Evolutionary conservation across 495 filamentous ascomycete genomes (phyloP).

Genomic region (Aspergillus ellipticus): DNA sequence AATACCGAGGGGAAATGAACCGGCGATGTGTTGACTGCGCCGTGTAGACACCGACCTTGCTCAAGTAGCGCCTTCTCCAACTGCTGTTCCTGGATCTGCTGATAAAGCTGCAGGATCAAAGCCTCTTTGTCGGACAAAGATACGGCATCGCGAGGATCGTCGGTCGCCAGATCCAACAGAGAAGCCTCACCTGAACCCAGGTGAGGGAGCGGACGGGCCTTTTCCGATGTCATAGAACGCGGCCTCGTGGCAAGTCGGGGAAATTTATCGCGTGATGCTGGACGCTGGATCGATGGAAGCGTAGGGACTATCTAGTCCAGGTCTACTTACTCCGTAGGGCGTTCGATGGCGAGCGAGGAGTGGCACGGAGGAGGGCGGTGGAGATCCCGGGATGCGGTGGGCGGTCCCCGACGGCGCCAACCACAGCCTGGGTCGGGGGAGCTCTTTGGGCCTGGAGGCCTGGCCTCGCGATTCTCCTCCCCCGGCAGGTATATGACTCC

Average conservation of each 20-base stretch:
- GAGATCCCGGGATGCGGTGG: constrained; percentile 9
- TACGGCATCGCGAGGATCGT: constrained; percentile 45
- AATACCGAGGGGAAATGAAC: constrained; percentile 6
- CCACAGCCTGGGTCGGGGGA: constrained; percentile 20
- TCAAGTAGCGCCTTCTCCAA: constrained; percentile 65
- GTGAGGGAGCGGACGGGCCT: constrained; percentile 31
- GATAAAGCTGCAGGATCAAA: constrained; percentile 61
- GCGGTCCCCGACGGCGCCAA: constrained; percentile 8
- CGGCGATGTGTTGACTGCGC: not conserved
- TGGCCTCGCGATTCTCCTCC: too few relatives aligned
- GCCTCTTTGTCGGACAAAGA: constrained; percentile 59
- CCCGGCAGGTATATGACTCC: constrained; percentile 12
- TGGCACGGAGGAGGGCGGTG: constrained; percentile 19
- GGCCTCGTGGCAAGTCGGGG: constrained; percentile 29
- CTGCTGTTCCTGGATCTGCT: constrained; percentile 64
- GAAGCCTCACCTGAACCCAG: constrained; percentile 35
- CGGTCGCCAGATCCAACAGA: constrained; percentile 38
- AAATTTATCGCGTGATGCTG: constrained; percentile 34
- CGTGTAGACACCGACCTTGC: constrained; percentile 37
- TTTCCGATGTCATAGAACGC: constrained; percentile 37
- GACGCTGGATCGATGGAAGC: not conserved
- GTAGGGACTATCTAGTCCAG: too few relatives aligned
- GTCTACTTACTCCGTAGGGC: too few relatives aligned
- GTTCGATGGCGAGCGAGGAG: not conserved
- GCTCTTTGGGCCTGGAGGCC: constrained; percentile 8